Base-by-base conservation (phyloP, 352 stramenopile species). In the Phytophthora multivora region DNA sequence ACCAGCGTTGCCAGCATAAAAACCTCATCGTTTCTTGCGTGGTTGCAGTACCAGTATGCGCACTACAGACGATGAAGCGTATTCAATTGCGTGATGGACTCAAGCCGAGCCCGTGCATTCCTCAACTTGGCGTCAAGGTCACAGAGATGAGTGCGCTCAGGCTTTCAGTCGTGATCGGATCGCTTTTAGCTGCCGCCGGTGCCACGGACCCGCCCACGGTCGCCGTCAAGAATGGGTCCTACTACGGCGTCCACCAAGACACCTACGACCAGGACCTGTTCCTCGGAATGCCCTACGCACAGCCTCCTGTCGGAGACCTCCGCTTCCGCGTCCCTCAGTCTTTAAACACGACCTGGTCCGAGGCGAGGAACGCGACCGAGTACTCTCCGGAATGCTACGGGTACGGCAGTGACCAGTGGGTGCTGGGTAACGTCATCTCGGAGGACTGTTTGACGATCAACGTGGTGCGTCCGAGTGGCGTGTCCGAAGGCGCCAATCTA, bases 341-440 rank as follows among this genome's bases (percentile, higher is more conserved):
- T 4, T 18, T 69, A 12, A 61, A 60, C 31, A 21, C 33, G n/a
- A 51, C 55, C 8, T 75, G 62, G 62, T n/a, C 60, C 4, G 51
- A 66, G 0, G n/a, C 55, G 0, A 67, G 65, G 49, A 53, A 60
- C 42, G 79, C 80, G 18, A 65, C 67, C 6, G 46, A 78, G 42
- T 87, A 86, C 62, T 74, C 72, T 2, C 54, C 68, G 19, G 77
- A 67, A 31, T 67, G 59, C 45, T 67, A 63, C 18, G 59, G 59
- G 36, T 67, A 67, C 26, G 59, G 59, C 30, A 67, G 59, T 19
- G 59, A 67, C 30, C 59, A 67, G 19, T 67, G 59, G 59, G 59
- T 67, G 3, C 25, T 67, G 18, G 51, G 59, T 26, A 67, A 67
- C 9, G 45, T 67, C 0, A 55, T 67, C 16, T 67, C 59, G 25